Evolutionary conservation across 495 filamentous ascomycete genomes (phyloP).

Genomic region (Darksidea phi): DNA sequence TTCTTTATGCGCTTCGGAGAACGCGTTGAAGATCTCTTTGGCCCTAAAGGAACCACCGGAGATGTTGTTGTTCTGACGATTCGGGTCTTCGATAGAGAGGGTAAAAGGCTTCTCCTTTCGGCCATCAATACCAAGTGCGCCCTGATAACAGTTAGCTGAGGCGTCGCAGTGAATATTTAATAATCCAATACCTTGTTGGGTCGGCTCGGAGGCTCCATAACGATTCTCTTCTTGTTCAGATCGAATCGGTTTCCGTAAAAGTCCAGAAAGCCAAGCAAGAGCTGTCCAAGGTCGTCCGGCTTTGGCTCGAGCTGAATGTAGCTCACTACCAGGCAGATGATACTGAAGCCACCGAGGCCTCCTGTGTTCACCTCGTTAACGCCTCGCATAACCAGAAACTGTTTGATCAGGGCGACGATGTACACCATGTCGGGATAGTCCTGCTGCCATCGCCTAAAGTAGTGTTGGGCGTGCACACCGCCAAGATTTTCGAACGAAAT

Average conservation of each 20-base stretch:
- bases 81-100: conserved; percentile 84
- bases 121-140: conserved; percentile 14
- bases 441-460: conserved; percentile 73
- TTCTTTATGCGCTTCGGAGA: conserved; percentile 58
- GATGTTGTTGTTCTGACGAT: conserved; percentile 79
- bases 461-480: conserved; percentile 73
- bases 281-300: conserved; percentile 65
- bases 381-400: conserved; percentile 82
- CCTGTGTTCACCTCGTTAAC: conserved; percentile 88
- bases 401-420: conserved; percentile 83
- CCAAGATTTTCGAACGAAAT: conserved; percentile 90
- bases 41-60: conserved; percentile 74
- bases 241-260: conserved; percentile 83
- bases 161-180: background rate
- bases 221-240: conserved; percentile 63
- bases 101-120: conserved; percentile 50
- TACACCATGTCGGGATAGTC: conserved; percentile 79
- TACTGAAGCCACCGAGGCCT: conserved; percentile 90
- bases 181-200: conserved; percentile 63
- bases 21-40: conserved; percentile 58
- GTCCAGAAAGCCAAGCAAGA: conserved; percentile 82
- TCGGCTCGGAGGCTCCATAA: conserved; percentile 67
- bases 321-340: conserved; percentile 89
- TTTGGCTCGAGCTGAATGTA: conserved; percentile 66
- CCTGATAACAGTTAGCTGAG: conserved; percentile 8